Evolutionary conservation across 2,329 filamentous ascomycete genomes (phyloP).

Genomic region (Podosphaera xanthii): DNA sequence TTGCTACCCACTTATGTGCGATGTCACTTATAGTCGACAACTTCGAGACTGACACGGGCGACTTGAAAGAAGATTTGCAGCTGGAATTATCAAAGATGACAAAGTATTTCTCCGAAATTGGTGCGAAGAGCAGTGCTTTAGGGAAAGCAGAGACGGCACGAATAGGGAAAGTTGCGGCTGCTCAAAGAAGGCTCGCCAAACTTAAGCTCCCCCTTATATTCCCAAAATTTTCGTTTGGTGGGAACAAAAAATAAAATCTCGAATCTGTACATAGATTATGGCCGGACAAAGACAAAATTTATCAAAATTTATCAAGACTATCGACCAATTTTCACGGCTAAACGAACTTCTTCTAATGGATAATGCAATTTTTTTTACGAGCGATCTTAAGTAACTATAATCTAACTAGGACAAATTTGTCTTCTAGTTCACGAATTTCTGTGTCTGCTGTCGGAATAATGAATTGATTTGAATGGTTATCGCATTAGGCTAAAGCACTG

Average conservation of each 20-base stretch:
- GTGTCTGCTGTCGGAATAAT: too few relatives aligned
- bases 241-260: conserved; percentile 5
- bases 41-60: conserved; percentile 46
- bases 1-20: conserved; percentile 51
- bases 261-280: neutral
- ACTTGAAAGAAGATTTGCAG: conserved; percentile 48
- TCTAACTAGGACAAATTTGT: too few relatives aligned
- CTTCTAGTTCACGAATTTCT: too few relatives aligned
- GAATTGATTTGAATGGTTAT: neutral
- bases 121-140: conserved; percentile 32
- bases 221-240: conserved; percentile 30
- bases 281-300: neutral
- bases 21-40: conserved; percentile 50
- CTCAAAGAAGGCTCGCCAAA: conserved; percentile 41
- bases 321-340: too few relatives aligned
- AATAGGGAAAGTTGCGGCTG: conserved; percentile 35
- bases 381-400: too few relatives aligned
- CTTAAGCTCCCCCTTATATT: conserved; percentile 63
- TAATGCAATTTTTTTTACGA: neutral
- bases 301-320: too few relatives aligned
- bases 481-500: neutral
- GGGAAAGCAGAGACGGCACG: conserved; percentile 25
- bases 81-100: conserved; percentile 48
- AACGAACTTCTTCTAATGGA: neutral
- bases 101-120: conserved; percentile 55